Evolutionary conservation across 768 basidiomycete species (phyloP).

Genomic region (Kwoniella botswanensis): DNA sequence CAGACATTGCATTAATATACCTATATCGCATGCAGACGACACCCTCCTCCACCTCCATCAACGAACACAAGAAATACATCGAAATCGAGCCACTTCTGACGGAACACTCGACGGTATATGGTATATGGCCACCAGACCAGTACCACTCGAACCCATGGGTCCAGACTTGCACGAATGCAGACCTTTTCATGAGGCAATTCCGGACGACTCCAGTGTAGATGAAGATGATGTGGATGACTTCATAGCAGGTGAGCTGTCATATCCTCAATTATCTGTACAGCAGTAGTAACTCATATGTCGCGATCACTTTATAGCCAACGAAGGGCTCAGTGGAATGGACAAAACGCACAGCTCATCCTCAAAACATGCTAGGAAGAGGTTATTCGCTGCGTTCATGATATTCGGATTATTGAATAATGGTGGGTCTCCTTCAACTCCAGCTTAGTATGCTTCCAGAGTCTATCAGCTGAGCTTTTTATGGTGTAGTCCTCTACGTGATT

Average conservation of each 20-base stretch:
- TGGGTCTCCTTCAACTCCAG: conserved; percentile 48
- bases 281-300: not conserved
- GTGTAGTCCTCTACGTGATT: conserved; percentile 86
- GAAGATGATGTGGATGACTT: conserved; percentile 34
- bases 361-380: conserved; percentile 33
- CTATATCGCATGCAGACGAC: no score
- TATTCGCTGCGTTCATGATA: conserved; percentile 71
- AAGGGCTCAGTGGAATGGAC: conserved; percentile 4
- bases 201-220: conserved; percentile 3
- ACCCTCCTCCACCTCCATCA: no score
- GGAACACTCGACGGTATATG: not conserved
- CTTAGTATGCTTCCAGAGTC: not conserved
- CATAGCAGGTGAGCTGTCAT: conserved; percentile 24
- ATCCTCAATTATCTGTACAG: not conserved
- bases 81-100: no score
- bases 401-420: conserved; percentile 94
- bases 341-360: conserved; percentile 13
- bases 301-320: conserved; percentile 3
- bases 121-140: conserved; percentile 15
- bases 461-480: no score
- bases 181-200: conserved; percentile 5
- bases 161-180: conserved; percentile 16
- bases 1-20: not conserved
- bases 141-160: conserved; percentile 11
- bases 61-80: no score